Conservation (phyloP, 495 filamentous ascomycete genomes). For the Astrothelium macrocarpum region DNA sequence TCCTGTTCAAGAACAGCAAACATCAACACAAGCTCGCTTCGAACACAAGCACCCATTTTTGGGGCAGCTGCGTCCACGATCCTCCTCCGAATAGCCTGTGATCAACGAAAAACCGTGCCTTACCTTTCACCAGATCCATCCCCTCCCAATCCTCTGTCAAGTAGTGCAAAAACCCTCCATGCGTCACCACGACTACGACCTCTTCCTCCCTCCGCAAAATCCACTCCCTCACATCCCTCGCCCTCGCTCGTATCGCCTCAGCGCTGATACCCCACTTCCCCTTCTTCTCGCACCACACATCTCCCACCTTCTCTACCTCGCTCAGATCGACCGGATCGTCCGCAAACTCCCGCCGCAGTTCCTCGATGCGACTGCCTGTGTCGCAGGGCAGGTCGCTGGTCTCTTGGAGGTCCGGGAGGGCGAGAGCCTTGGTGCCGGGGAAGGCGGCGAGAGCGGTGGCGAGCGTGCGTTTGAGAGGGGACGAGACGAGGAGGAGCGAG, state of each 20-base stretch:
- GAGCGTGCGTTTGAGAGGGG: conserved; percentile 74
- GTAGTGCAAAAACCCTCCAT: conserved; percentile 65
- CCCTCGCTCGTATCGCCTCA: conserved; percentile 50
- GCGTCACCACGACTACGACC: conserved; percentile 63
- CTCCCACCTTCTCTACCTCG: conserved; percentile 35
- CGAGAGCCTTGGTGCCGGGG: conserved; percentile 47
- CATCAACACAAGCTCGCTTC: neutral
- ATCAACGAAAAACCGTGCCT: too few species aligned
- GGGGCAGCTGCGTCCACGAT: neutral
- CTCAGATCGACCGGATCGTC: conserved; percentile 53
- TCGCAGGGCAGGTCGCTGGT: conserved; percentile 69
- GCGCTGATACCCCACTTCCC: conserved; percentile 51
- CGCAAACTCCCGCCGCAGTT: conserved; percentile 50
- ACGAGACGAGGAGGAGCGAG: conserved; percentile 66
- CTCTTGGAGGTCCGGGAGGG: conserved; percentile 76
- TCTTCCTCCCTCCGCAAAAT: conserved; percentile 48
- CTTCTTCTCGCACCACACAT: conserved; percentile 63
- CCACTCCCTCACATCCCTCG: conserved; percentile 56
- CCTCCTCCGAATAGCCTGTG: too few species aligned
- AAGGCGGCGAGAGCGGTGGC: conserved; percentile 72
- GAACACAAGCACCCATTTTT: neutral
- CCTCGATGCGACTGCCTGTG: conserved; percentile 49
- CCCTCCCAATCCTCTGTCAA: conserved; percentile 78
- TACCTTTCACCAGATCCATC: too few species aligned
- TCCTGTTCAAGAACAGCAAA: conserved; percentile 31